Evolutionary conservation across 2,329 filamentous ascomycete genomes (phyloP), one percentile per base, ranked within the genome.

Genomic region (Sclerotinia subarctica): DNA sequence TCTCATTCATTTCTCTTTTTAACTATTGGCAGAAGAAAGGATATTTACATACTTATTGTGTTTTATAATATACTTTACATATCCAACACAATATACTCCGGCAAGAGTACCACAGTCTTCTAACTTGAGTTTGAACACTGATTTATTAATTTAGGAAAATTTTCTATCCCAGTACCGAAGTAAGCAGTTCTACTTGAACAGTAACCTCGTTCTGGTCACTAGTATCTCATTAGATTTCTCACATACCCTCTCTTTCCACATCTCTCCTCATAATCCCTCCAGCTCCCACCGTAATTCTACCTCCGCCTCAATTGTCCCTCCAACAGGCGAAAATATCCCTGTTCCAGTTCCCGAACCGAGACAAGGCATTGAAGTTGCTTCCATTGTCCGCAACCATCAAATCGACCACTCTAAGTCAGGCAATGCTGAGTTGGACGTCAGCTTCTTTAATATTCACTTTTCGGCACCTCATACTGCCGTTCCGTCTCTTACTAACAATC

Each of bases 101-200:
- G 13, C 13, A 4, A 42, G 38, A 17, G 1, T 42, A 17, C 38
- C 15, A 42, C 1, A 42, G 1, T 42, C 15, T 17, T 42, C 3
- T 7, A 42, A 2, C 19, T 26, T 24, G 44, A 60, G 7, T 21
- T 2, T 4, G 17, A 15, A 38, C 5, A 10, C 29, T 51, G 7
- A 63, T n/a, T 38, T 24, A 13, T 8, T 5, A 17, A 13, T 11
- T 26, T 3, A 51, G 29, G 2, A 35, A 51, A 11, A 38, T 62
- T 1, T 1, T n/a, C 0, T 0, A 49, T 13, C 13, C 2, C 4
- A 24, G 1, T 0, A 4, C n/a, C 3, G 19, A 38, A 38, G 59
- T 51, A 51, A 10, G 1, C 24, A 63, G 7, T 2, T 13, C 15
- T 0, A 21, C 8, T 24, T 7, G 7, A 26, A 29, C 15, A 26